A percentile compares a stretch with the other conserved stretches of the same genome.
Conservation (phyloP, 257 asterid species). For the Solanum arcanum region DNA sequence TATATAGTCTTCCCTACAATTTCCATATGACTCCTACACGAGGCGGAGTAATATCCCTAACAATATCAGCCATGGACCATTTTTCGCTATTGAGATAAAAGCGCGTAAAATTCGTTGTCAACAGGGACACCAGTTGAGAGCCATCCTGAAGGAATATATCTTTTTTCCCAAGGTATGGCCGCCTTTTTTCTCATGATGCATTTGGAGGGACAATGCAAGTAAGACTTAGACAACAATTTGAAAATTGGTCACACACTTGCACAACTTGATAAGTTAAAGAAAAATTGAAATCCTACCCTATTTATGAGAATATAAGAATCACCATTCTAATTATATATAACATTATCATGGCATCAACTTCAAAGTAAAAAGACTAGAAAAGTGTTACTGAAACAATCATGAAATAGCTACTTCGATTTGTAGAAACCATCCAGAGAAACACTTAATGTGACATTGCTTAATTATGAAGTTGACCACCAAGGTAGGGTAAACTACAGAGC, state of each 20-base stretch:
- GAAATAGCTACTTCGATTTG: not conserved
- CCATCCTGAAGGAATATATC: constrained; percentile 83
- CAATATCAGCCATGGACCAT: constrained; percentile 50
- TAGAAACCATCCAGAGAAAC: not conserved
- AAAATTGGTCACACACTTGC: not conserved
- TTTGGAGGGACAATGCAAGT: not conserved
- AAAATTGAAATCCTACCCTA: not conserved
- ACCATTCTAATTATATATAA: not conserved
- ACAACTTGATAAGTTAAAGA: not conserved
- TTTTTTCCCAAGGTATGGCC: constrained; percentile 71
- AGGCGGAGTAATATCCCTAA: constrained; percentile 68
- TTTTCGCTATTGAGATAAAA: constrained; percentile 45
- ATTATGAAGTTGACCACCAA: not conserved
- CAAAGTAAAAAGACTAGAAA: not conserved
- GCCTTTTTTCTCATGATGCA: constrained; percentile 68
- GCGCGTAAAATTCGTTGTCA: constrained; percentile 47
- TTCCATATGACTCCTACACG: constrained; percentile 78
- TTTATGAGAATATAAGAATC: not conserved
- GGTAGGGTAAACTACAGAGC: too few species aligned
- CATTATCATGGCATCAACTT: not conserved
- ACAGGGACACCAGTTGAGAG: constrained; percentile 68
- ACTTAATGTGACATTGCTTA: not conserved
- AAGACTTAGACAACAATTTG: not conserved
- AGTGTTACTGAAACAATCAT: not conserved
- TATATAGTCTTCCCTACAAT: constrained; percentile 43